These are phyloP conservation scores for Rhodotorula sp. DNA, from an alignment of 1,284 basidiomycete genomes.

Conservation along the genomic window DNA sequence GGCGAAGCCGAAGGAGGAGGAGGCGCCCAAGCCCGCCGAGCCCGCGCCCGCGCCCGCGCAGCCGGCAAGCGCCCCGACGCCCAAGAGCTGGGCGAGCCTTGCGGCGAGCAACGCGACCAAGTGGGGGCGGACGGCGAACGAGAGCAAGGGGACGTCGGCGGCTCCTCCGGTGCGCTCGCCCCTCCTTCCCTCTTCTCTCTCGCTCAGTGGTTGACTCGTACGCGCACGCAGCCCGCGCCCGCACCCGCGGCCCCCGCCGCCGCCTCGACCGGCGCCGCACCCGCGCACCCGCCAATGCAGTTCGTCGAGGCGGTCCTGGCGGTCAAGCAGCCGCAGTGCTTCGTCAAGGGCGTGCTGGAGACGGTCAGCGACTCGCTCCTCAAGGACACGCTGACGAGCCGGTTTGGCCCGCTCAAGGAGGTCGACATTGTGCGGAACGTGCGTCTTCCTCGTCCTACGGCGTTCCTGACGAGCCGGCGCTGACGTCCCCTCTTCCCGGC, in stretches of 20 bases:
- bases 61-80: constrained; percentile 58
- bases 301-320: constrained; percentile 52
- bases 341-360: constrained; percentile 85
- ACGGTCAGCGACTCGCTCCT: constrained; percentile 67
- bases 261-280: not conserved
- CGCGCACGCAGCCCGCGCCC: not conserved
- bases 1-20: constrained; percentile 43
- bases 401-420: constrained; percentile 85
- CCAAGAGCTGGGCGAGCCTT: constrained; percentile 87
- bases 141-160: constrained; percentile 26
- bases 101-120: constrained; percentile 76
- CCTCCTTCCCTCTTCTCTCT: not conserved
- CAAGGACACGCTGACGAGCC: constrained; percentile 61
- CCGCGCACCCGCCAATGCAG: not conserved
- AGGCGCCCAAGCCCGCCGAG: constrained; percentile 49
- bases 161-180: constrained; percentile 16
- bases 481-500: not conserved
- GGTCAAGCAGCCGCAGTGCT: constrained; percentile 72
- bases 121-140: constrained; percentile 61
- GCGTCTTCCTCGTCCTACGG: not conserved
- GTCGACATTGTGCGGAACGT: constrained; percentile 76
- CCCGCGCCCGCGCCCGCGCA: constrained; percentile 53
- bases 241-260: not conserved
- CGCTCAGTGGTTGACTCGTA: not conserved
- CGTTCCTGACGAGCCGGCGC: too few relatives aligned